Evolutionary conservation across 306 rosid genomes (phyloP).

Genomic region (Quercus bicolor): DNA sequence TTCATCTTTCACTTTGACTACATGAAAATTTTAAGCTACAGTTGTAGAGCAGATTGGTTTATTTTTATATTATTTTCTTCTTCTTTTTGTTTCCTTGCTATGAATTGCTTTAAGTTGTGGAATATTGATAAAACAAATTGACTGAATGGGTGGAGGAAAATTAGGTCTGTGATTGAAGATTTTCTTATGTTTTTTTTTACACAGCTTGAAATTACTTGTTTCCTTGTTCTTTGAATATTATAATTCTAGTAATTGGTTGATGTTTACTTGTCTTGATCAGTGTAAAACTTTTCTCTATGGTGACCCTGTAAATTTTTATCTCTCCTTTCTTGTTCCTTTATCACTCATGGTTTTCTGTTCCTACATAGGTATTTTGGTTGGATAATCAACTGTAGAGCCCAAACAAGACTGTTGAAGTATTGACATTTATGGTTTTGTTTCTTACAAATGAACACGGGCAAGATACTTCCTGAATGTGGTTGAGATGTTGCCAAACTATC

Average conservation of each 20-base stretch:
- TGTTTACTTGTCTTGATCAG: not conserved
- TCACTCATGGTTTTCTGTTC: constrained; percentile 6
- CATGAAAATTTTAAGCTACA: not conserved
- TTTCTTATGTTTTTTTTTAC: not conserved
- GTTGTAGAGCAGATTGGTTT: not conserved
- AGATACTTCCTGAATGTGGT: constrained; percentile 20
- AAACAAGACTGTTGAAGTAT: constrained; percentile 15
- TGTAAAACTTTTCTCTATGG: not conserved
- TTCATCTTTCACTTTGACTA: not conserved
- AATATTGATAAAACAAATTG: not conserved
- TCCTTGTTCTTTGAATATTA: not conserved
- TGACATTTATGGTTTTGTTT: not conserved
- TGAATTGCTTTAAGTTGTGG: not conserved
- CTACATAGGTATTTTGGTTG: constrained; percentile 31
- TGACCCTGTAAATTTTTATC: not conserved
- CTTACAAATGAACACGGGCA: constrained; percentile 10
- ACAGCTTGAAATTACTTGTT: not conserved
- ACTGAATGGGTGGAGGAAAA: not conserved
- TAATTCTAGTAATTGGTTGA: not conserved
- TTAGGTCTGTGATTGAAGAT: not conserved
- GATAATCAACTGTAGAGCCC: constrained; percentile 14
- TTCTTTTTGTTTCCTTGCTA: not conserved
- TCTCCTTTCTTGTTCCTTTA: not conserved
- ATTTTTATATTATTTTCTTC: not conserved
- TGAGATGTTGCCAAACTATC: constrained; percentile 13